A percentile compares a stretch with the other conserved stretches of the same genome.
Conservation (phyloP, 2,329 filamentous ascomycete species). For the Beauveria caledonica region DNA sequence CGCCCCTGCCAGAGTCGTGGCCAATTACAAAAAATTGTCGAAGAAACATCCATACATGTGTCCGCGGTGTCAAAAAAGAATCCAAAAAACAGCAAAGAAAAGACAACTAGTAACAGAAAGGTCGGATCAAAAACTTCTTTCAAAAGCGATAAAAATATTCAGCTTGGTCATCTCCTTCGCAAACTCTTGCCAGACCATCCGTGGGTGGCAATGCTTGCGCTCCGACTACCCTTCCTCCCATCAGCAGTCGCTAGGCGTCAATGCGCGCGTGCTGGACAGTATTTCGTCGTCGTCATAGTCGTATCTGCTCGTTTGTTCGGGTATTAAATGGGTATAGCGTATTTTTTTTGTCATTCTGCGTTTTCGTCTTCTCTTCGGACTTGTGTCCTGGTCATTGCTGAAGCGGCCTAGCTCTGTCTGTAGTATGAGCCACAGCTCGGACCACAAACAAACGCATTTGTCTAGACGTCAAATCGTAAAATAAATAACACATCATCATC, state of each 20-base stretch:
- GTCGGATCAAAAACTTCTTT: background rate
- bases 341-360: conserved; percentile 11
- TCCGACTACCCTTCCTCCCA: conserved; percentile 17
- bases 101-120: conserved; percentile 12
- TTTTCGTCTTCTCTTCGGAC: conserved; percentile 8
- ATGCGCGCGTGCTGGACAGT: conserved; percentile 5
- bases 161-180: conserved; percentile 2
- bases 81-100: conserved; percentile 12
- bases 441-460: conserved; percentile 16
- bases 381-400: conserved; percentile 8
- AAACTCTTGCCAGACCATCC: background rate
- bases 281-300: conserved; percentile 24
- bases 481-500: conserved; percentile 32
- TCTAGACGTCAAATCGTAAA: conserved; percentile 41
- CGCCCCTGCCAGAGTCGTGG: background rate
- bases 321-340: conserved; percentile 33
- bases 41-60: background rate
- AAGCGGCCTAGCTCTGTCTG: background rate
- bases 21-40: background rate
- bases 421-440: background rate
- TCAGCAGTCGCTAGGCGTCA: conserved; percentile 12
- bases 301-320: conserved; percentile 28
- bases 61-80: conserved; percentile 1
- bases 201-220: conserved; percentile 10
- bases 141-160: conserved; percentile 5